Evolutionary conservation across 75 land plant species (phyloP).

Genomic region (Azolla pinnata): DNA sequence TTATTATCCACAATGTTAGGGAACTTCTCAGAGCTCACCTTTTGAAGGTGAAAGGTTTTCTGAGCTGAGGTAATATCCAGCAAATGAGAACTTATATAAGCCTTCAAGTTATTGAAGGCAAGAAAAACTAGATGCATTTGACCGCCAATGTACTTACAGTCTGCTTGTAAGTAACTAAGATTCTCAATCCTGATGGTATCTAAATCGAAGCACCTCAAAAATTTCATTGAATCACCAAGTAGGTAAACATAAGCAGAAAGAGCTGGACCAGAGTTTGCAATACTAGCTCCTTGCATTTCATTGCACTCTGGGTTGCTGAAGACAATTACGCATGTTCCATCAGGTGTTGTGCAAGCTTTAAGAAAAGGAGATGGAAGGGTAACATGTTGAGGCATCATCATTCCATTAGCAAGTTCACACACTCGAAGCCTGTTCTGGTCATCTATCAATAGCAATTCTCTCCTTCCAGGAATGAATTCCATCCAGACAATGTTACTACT

Average conservation of each 20-base stretch:
- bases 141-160: conserved; percentile 13
- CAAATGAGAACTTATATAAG: not conserved
- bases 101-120: not conserved
- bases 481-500: conserved; percentile 21
- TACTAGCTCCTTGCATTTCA: not conserved
- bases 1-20: not conserved
- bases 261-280: not conserved
- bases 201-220: conserved; percentile 5
- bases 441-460: conserved; percentile 24
- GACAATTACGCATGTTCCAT: conserved; percentile 17
- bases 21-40: not conserved
- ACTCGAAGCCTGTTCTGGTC: conserved; percentile 13
- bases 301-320: not conserved
- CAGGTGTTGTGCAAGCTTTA: conserved; percentile 21
- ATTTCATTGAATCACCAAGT: conserved; percentile 13
- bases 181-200: not conserved
- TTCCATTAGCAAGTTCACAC: conserved; percentile 14
- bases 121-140: conserved; percentile 21
- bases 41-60: conserved; percentile 6
- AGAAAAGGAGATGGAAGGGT: conserved; percentile 9
- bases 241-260: conserved; percentile 10
- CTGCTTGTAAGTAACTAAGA: conserved; percentile 4
- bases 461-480: conserved; percentile 22
- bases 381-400: conserved; percentile 22
- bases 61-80: conserved; percentile 14